Evolutionary conservation across 169 alveolate genomes (phyloP), one percentile per base, ranked within the genome.

Genomic region (Eimeria necatrix): DNA sequence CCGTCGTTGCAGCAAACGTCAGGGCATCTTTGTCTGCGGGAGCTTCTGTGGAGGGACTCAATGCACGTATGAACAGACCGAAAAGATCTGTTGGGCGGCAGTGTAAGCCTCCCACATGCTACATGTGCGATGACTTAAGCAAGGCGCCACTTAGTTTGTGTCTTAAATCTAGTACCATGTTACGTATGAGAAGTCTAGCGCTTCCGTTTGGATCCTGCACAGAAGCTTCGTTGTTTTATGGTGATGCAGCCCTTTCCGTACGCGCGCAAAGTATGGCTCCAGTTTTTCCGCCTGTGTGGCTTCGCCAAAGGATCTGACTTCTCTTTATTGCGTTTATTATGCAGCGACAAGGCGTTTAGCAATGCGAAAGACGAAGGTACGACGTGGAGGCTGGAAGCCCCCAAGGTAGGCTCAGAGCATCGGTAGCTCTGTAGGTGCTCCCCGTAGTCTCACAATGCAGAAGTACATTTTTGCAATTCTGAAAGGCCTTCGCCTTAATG

Each of bases 321-420:
- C 70, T 80, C 32, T 26, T 22, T 8, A 3, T 74, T n/a, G 61
- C 20, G 3, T 32, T 53, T 61, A 18, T 78, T 32, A 32, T 32
- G 41, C 41, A 32, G 41, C 41, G 41, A 32, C 41, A 32, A 32
- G 41, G 41, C 41, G 41, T 32, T 32, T 32, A 32, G 59, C 26
- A 46, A 85, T 20, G 81, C 3, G 22, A 80, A 41, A 46, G 26
- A 32, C 81, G 56, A 85, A 85, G 81, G 81, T 80, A 8, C 12
- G 93, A 48, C 80, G 93, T 59, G 93, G 81, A 59, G 93, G 93
- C 81, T 85, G 93, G 93, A 85, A 85, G 24, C 81, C 93, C 18
- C 93, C 93, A 6, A 46, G 68, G 93, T 85, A 85, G 61, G 86
- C 49, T 48, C 51, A 61, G 22, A 5, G 59, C 9, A 26, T 24